Conservation (phyloP, 192 early-diverging fungal species). For the Coemansia sp. region DNA sequence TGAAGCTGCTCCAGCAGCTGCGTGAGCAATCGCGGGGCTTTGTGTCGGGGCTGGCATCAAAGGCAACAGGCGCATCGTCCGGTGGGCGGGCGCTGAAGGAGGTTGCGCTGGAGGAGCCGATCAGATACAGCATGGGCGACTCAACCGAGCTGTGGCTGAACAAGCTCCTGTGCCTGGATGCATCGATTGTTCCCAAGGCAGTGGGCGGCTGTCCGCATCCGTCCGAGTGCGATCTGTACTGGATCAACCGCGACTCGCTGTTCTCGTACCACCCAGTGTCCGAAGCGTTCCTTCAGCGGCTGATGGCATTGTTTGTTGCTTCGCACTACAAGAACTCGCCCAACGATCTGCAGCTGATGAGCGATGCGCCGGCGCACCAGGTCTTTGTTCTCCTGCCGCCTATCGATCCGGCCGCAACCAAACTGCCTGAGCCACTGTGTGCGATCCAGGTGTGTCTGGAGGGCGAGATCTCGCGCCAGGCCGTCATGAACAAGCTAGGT, state of each 20-base stretch:
- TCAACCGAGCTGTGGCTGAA: constrained; percentile 95
- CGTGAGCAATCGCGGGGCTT: constrained; percentile 88
- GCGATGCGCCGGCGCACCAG: constrained; percentile 97
- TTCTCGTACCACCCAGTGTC: constrained; percentile 98
- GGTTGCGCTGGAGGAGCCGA: constrained; percentile 91
- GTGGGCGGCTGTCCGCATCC: constrained; percentile 90
- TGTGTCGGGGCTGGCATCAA: constrained; percentile 47
- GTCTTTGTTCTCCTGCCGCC: constrained; percentile 96
- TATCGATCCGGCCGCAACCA: constrained; percentile 62
- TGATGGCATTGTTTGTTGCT: constrained; percentile 97
- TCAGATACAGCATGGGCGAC: constrained; percentile 87
- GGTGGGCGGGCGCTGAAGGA: constrained; percentile 82
- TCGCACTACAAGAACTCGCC: constrained; percentile 99
- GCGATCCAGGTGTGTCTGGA: constrained; percentile 90
- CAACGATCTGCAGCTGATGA: constrained; percentile 96
- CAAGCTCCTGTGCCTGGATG: constrained; percentile 91
- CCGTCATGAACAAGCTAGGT: constrained; percentile 78
- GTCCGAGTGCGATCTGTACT: constrained; percentile 91
- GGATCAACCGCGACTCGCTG: constrained; percentile 95
- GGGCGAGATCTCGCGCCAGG: constrained; percentile 88
- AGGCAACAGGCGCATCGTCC: constrained; percentile 18
- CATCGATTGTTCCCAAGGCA: constrained; percentile 66
- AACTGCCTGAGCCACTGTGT: constrained; percentile 90
- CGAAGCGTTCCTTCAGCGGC: constrained; percentile 95
- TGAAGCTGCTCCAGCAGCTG: constrained; percentile 94